Conservation (phyloP, 2,329 filamentous ascomycete species). For the Thielaviopsis punctulata region DNA sequence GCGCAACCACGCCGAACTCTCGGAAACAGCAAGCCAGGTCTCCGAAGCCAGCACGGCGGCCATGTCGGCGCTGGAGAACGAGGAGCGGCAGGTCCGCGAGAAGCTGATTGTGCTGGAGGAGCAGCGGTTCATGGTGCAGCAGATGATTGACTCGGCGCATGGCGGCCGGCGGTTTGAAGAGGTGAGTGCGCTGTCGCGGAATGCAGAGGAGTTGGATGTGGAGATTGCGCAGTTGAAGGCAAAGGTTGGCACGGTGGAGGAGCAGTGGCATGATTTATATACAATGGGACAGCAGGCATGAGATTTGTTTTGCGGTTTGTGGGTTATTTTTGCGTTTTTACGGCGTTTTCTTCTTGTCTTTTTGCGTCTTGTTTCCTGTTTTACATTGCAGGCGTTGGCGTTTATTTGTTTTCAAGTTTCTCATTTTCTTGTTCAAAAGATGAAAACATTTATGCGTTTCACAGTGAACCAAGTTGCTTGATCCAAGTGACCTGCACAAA, state of each 20-base stretch:
- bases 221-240: constrained; percentile 55
- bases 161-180: constrained; percentile 72
- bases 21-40: constrained; percentile 32
- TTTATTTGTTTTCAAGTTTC: neutral
- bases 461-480: no score
- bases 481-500: no score
- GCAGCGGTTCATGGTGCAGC: constrained; percentile 73
- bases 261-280: constrained; percentile 16
- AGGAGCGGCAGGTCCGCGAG: constrained; percentile 70
- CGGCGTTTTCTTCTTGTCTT: neutral
- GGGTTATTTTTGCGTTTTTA: neutral
- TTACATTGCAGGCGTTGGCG: neutral
- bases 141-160: constrained; percentile 67
- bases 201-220: constrained; percentile 62
- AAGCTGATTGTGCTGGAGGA: constrained; percentile 73
- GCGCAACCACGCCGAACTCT: constrained; percentile 26
- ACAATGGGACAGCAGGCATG: constrained; percentile 1
- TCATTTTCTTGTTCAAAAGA: no score
- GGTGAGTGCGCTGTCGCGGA: constrained; percentile 59
- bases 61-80: constrained; percentile 43
- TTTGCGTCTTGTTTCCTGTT: neutral
- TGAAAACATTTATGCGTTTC: no score
- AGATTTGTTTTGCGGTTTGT: neutral
- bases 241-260: constrained; percentile 50
- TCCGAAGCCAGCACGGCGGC: constrained; percentile 33